Percentiles rank a stretch among this genome's conserved stretches.
Evolutionary conservation across 2,329 filamentous ascomycete genomes (phyloP).

Genomic region (Xylogone sp.): DNA sequence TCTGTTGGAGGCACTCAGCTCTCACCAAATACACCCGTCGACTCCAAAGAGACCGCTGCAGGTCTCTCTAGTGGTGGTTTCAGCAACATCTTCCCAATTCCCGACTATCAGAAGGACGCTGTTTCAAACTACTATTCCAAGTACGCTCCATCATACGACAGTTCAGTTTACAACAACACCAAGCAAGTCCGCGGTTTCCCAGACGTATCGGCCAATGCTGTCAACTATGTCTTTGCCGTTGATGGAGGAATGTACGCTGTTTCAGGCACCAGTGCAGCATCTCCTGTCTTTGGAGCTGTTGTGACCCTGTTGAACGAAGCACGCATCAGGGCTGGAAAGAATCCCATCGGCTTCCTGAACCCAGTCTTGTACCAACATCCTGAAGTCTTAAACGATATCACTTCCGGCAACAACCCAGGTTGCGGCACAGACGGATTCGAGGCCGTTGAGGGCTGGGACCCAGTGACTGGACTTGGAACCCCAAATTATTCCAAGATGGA

Average conservation of each 20-base stretch:
- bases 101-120: slow-evolving; percentile 39
- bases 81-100: slow-evolving; percentile 46
- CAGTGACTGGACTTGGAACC: slow-evolving; percentile 30
- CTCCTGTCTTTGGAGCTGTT: slow-evolving; percentile 36
- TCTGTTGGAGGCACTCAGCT: slow-evolving; percentile 49
- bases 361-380: slow-evolving; percentile 26
- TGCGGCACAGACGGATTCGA: slow-evolving; percentile 30
- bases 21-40: slow-evolving; percentile 28
- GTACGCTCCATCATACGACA: slow-evolving; percentile 24
- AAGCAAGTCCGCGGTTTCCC: slow-evolving; percentile 41
- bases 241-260: slow-evolving; percentile 39
- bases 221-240: slow-evolving; percentile 40
- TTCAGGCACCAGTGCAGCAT: slow-evolving; percentile 45
- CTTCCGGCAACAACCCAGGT: slow-evolving; percentile 25
- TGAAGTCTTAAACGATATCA: slow-evolving; percentile 28
- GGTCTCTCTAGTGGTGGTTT: slow-evolving; percentile 72
- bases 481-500: slow-evolving; percentile 23
- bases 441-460: slow-evolving; percentile 29
- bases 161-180: slow-evolving; percentile 43
- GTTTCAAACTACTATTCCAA: slow-evolving; percentile 21
- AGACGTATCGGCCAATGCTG: slow-evolving; percentile 42
- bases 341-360: slow-evolving; percentile 35
- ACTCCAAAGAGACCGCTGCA: slow-evolving; percentile 38
- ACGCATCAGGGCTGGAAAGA: slow-evolving; percentile 28
- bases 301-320: slow-evolving; percentile 40